Conservation (phyloP, 2,329 filamentous ascomycete species). For the Alternaria sp. region DNA sequence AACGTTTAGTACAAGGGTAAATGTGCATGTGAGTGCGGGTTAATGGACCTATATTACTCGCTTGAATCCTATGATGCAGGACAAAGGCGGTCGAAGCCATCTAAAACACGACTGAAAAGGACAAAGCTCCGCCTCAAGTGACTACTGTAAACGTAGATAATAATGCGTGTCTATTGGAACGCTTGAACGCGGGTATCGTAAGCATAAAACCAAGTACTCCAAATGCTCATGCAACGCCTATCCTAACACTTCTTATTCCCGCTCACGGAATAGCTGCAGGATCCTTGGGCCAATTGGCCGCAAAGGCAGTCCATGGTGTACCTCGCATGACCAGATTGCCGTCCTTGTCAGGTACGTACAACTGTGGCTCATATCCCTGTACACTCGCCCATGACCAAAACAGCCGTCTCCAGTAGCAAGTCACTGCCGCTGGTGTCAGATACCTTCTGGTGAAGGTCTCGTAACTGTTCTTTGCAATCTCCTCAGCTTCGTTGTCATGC, state of each 20-base stretch:
- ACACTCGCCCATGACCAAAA: conserved; percentile 40
- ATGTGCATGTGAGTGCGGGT: background rate
- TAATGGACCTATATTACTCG: background rate
- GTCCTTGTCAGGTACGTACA: conserved; percentile 32
- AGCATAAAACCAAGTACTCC: conserved; percentile 15
- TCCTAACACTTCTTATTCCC: background rate
- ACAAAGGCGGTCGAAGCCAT: background rate
- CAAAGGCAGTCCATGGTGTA: conserved; percentile 44
- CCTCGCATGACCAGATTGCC: conserved; percentile 38
- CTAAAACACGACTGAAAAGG: background rate
- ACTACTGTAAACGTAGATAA: background rate
- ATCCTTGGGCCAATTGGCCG: conserved; percentile 42
- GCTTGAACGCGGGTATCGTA: conserved; percentile 27
- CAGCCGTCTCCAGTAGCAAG: conserved; percentile 43
- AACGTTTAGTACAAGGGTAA: background rate
- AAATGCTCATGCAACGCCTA: conserved; percentile 19
- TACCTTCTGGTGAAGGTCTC: conserved; percentile 41
- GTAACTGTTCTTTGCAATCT: conserved; percentile 40
- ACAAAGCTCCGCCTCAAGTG: background rate
- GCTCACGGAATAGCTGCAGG: conserved; percentile 37
- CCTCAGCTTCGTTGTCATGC: conserved; percentile 38
- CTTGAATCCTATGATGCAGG: background rate
- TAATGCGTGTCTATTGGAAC: conserved; percentile 7
- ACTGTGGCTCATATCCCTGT: conserved; percentile 37
- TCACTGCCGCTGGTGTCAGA: conserved; percentile 42